Evolutionary conservation across 2,329 filamentous ascomycete species (phyloP), one percentile per base, ranked within the genome.

Genomic region (Sporothrix dimorphospora): DNA sequence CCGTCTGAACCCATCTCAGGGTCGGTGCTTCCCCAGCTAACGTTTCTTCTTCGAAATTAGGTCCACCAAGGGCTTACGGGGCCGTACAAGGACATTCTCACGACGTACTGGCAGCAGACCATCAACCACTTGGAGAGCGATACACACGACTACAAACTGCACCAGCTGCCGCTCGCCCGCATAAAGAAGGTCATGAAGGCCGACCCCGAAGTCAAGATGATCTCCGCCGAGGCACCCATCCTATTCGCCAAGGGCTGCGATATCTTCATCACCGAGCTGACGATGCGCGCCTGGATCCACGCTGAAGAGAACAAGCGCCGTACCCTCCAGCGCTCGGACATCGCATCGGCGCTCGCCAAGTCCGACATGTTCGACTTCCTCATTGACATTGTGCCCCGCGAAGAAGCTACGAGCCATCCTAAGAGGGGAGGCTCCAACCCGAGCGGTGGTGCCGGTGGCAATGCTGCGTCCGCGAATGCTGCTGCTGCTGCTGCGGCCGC

Each of bases 171-270:
- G 1, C 87, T 99, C 53, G 96, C 96, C n/a, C 92, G 96, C 71
- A 99, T 99, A 85, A 99, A 99, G 86, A 99, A 99, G 82, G 96
- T 99, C 76, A 99, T 99, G 96, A 99, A 99, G 84, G 96, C 96
- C 0, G 96, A 99, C 77, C 96, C 96, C 0, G 96, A 99, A 78
- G 96, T 99, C 65, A 99, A 99, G 85, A 99, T 99, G 96, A 99
- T 99, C 75, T 98, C 94, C 4, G 96, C 96, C 9, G 96, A 99
- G 83, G 96, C 96, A 1, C 96, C 96, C 1, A 99, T 99, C 77
- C 86, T 99, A 16, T 99, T 99, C 79, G 96, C 96, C 69, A 99
- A 99, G 82, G 96, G 95, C 49, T 98, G 96, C 82, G 96, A 99
- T 80, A 98, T 98, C 79, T 99, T 99, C 84, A 99, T 99, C 79